Evolutionary conservation across 2,329 filamentous ascomycete genomes (phyloP), one percentile per base, ranked within the genome.

Genomic region (Sclerotinia glacialis): DNA sequence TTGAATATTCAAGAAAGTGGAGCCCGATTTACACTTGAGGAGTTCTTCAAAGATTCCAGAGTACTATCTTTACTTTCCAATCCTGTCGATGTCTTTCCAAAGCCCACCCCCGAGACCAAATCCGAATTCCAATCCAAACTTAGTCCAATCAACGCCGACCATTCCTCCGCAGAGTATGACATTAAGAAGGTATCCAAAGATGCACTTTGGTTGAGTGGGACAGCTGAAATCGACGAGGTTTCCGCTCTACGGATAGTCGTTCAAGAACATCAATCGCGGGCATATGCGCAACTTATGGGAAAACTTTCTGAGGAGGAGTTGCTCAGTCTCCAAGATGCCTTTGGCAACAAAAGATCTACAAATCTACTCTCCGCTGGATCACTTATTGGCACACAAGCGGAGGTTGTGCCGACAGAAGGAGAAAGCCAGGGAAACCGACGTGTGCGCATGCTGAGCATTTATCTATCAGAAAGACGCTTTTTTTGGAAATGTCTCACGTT

Each of bases 141-240:
- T 0, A 90, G 93, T 28, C 90, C 93, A 6, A 96, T 97, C 69
- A 90, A 96, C 76, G 86, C 93, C 59, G 86, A 91, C 1, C 87
- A 90, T 23, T 85, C 85, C 6, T 86, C 85, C 72, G 84, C 85
- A 50, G 85, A 85, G 66, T 91, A 89, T 76, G 86, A 93, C 74
- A 82, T 97, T 71, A 87, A 90, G 49, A 81, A 89, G 74, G 86
- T 98, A 76, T 97, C 96, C 79, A 85, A 86, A 56, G 93, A 98
- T 80, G 86, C 92, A 44, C 77, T 90, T 71, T 98, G 93, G 93
- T 81, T 99, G 69, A 93, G 92, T 78, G 86, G 89, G 73, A 86
- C 89, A 74, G 86, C 88, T 61, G 83, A 86, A 54, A 86, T 97
- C 71, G 92, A 95, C 77, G 88, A 97, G 77, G 81, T 95, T 53